Base-by-base conservation (phyloP, 2,329 filamentous ascomycete species). In the Falciphora oryzae region DNA sequence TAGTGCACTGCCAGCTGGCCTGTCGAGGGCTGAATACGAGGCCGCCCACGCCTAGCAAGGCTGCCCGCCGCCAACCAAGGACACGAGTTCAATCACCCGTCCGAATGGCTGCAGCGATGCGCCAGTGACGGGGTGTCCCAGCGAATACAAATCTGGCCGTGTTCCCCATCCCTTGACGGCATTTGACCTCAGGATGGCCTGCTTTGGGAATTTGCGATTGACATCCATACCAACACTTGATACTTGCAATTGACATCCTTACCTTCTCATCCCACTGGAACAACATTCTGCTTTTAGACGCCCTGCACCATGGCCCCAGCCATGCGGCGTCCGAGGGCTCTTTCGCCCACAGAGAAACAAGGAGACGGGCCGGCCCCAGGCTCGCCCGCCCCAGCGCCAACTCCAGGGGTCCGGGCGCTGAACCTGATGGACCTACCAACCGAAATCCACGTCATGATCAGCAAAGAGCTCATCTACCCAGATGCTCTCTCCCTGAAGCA, bases 401-500 rank as follows among this genome's bases (percentile, higher is more conserved):
- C 22, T 11, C 57, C 13, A 29, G 57, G 57, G 27, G 57, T 58
- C 57, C 57, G 57, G 1, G 57, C 25, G 13, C 57, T 58, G 57
- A 71, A 70, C n/a, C 71, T 88, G 44, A 77, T 81, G 72, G 74
- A 75, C 22, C 77, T 91, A 2, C 89, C 89, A 2, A 79, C 85
- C 0, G 89, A 92, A 70, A 79, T 91, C n/a, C 89, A 90, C 68
- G 73, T 89, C 1, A 79, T 85, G 62, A 87, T 91, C 64, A 78
- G 84, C 38, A 72, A 79, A 14, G 78, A 84, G 64, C 84, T 91
- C 65, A 82, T 82, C 38, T 91, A 91, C 67, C 89, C 89, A 0
- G 89, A 92, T 67, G 89, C 89, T 0, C 80, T 91, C 1, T 88
- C 88, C 0, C 77, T 91, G 22, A 91, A 91, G 71, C 88, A 91